Percentiles rank a stretch among this genome's conserved stretches.
Evolutionary conservation across 2,329 filamentous ascomycete species (phyloP).

Genomic region (Talaromyces funiculosus): DNA sequence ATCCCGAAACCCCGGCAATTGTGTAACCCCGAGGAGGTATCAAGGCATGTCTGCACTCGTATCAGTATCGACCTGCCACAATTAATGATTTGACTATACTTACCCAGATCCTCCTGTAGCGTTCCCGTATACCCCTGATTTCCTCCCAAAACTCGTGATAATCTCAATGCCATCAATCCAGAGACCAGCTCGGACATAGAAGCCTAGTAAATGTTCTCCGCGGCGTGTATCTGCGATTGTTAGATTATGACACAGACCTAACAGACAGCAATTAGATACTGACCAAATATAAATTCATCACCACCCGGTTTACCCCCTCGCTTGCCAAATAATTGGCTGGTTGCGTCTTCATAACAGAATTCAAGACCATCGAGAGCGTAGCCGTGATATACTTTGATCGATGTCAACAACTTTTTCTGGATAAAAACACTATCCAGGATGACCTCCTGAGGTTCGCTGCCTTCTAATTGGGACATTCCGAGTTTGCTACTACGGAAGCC

Average conservation of each 20-base stretch:
- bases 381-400: constrained; percentile 71
- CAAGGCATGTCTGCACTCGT: constrained; percentile 63
- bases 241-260: background rate
- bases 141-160: constrained; percentile 79
- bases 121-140: constrained; percentile 81
- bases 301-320: constrained; percentile 64
- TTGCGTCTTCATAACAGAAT: constrained; percentile 85
- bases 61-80: background rate
- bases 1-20: constrained; percentile 81
- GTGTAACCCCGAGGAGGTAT: constrained; percentile 85
- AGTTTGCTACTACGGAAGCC: constrained; percentile 72
- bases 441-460: constrained; percentile 64
- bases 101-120: constrained; percentile 73
- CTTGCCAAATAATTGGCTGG: constrained; percentile 81
- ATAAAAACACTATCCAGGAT: constrained; percentile 65
- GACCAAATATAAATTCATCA: constrained; percentile 72
- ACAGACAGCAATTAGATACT: constrained; percentile 25
- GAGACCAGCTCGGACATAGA: constrained; percentile 70
- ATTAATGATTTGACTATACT: constrained; percentile 35
- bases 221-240: constrained; percentile 63
- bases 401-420: constrained; percentile 67
- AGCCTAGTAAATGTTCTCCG: constrained; percentile 83
- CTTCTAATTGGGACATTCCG: constrained; percentile 66
- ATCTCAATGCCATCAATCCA: constrained; percentile 88
- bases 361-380: constrained; percentile 77